These are phyloP conservation scores for Pyricularia sp. DNA, from an alignment of 2,329 filamentous ascomycete species.

Conservation along the genomic window DNA sequence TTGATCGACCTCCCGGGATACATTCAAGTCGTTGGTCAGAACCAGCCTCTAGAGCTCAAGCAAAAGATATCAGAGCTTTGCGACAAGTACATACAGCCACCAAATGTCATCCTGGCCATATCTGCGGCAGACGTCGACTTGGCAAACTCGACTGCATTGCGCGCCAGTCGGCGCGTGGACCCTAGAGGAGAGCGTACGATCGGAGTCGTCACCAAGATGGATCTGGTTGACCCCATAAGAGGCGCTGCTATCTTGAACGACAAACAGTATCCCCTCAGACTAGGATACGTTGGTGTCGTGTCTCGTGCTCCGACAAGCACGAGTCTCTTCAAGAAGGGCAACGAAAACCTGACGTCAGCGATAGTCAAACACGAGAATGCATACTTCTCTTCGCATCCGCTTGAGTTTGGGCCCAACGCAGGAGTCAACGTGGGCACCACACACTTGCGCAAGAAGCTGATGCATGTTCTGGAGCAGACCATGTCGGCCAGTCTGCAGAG, in stretches of 20 bases:
- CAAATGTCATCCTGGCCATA: slow-evolving; percentile 93
- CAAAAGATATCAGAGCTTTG: slow-evolving; percentile 93
- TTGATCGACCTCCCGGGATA: slow-evolving; percentile 95
- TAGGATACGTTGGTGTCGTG: slow-evolving; percentile 93
- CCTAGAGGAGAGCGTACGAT: slow-evolving; percentile 92
- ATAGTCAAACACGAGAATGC: slow-evolving; percentile 81
- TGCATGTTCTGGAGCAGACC: slow-evolving; percentile 91
- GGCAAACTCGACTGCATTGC: slow-evolving; percentile 85
- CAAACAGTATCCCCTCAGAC: slow-evolving; percentile 82
- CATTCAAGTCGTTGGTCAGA: slow-evolving; percentile 85
- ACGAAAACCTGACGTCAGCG: slow-evolving; percentile 62
- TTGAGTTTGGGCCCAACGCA: slow-evolving; percentile 62
- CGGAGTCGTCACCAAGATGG: slow-evolving; percentile 99
- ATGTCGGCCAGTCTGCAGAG: slow-evolving; percentile 88
- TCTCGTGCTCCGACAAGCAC: slow-evolving; percentile 60
- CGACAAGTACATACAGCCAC: slow-evolving; percentile 93
- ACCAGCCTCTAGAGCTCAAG: slow-evolving; percentile 84
- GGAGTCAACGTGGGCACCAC: slow-evolving; percentile 70
- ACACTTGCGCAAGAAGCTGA: slow-evolving; percentile 84
- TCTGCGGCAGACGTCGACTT: slow-evolving; percentile 95
- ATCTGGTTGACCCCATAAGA: slow-evolving; percentile 74
- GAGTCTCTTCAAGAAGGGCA: slow-evolving; percentile 73
- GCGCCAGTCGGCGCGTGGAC: slow-evolving; percentile 83
- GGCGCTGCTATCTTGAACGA: slow-evolving; percentile 71
- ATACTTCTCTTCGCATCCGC: slow-evolving; percentile 73